Evolutionary conservation across 495 filamentous ascomycete genomes (phyloP).

Genomic region (Hypoxylon trugodes): DNA sequence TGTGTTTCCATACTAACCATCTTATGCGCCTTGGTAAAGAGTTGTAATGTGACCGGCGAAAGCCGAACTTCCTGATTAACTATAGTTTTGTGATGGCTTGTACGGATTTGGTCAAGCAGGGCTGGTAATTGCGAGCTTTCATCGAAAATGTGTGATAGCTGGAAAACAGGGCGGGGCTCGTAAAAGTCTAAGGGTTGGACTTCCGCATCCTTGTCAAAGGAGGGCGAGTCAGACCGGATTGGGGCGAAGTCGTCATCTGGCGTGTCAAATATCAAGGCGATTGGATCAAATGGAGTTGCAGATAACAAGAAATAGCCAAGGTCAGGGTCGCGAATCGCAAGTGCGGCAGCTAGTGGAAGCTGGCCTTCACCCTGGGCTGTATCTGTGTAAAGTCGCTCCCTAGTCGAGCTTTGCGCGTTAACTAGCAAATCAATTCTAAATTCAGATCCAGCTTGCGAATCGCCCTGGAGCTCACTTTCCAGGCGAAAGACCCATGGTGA

Average conservation of each 20-base stretch:
- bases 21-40: conserved; percentile 80
- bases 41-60: conserved; percentile 75
- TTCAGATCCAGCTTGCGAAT: conserved; percentile 69
- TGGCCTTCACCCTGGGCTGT: conserved; percentile 45
- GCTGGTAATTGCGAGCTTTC: conserved; percentile 63
- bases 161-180: conserved; percentile 72
- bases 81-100: conserved; percentile 64
- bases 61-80: conserved; percentile 77
- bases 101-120: conserved; percentile 69
- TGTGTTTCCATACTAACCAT: conserved; percentile 77
- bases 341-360: conserved; percentile 63
- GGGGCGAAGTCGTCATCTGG: conserved; percentile 58
- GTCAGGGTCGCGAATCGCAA: conserved; percentile 75
- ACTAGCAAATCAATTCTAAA: conserved; percentile 79
- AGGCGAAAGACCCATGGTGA: conserved; percentile 77
- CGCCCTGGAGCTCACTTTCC: conserved; percentile 74
- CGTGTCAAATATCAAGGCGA: conserved; percentile 71
- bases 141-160: conserved; percentile 72
- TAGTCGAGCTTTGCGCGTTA: conserved; percentile 65
- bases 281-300: conserved; percentile 66
- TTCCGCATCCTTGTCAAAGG: conserved; percentile 46
- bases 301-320: conserved; percentile 84
- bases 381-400: conserved; percentile 67
- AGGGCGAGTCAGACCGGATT: conserved; percentile 45
- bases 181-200: conserved; percentile 49